Evolutionary conservation across 805 yeast genomes (phyloP).

Genomic region (Danielia oregonensis): DNA sequence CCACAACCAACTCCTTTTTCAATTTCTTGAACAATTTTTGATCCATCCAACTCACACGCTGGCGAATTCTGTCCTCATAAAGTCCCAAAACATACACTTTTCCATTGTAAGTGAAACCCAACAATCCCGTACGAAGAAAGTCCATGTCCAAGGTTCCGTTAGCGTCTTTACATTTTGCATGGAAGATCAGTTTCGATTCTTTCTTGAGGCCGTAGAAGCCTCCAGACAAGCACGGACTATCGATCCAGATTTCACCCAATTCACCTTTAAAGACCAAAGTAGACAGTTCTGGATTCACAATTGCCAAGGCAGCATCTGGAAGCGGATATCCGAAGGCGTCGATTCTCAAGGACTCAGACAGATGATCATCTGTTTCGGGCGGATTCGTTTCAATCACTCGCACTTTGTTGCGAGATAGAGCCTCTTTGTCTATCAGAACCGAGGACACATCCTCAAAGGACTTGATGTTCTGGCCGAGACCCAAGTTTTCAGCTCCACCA

Average conservation of each 20-base stretch:
- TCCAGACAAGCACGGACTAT: conserved; percentile 84
- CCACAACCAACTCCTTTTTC: conserved; percentile 30
- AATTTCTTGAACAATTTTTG: conserved; percentile 34
- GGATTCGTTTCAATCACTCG: conserved; percentile 61
- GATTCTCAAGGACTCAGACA: conserved; percentile 51
- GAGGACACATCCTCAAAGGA: conserved; percentile 45
- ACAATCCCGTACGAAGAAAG: conserved; percentile 83
- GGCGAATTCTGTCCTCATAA: conserved; percentile 88
- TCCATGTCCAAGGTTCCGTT: conserved; percentile 69
- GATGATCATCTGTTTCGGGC: conserved; percentile 38
- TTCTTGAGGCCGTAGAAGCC: conserved; percentile 76
- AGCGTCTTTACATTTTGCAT: conserved; percentile 73
- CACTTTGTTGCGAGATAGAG: conserved; percentile 68
- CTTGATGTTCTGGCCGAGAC: conserved; percentile 39
- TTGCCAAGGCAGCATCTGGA: conserved; percentile 90
- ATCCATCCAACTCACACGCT: conserved; percentile 65
- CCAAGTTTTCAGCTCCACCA: conserved; percentile 62
- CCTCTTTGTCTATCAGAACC: conserved; percentile 67
- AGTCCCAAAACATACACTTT: conserved; percentile 84
- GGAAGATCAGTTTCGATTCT: conserved; percentile 71
- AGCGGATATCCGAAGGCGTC: conserved; percentile 94
- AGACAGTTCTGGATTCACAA: conserved; percentile 90
- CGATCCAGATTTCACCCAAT: conserved; percentile 98
- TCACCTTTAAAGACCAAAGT: conserved; percentile 68
- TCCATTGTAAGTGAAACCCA: conserved; percentile 86